Base-by-base conservation (phyloP, 2,329 filamentous ascomycete genomes). In the Monilinia polystroma region DNA sequence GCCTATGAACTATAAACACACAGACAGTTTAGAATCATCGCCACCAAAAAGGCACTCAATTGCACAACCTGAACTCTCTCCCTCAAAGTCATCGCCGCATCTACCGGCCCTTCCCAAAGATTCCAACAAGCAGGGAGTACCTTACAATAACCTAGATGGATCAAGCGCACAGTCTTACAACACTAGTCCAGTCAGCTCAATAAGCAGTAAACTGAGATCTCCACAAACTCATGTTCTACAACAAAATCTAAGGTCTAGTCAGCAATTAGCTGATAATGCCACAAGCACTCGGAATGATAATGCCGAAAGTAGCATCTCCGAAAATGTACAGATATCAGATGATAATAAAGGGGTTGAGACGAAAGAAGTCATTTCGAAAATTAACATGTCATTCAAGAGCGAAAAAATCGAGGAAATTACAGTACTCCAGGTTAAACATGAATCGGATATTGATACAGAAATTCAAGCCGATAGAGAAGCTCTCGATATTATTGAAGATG, bases 101-200 rank as follows among this genome's bases (percentile, higher is more conserved):
- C 35, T 53, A 53, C 23, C 63, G n/a, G 29, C 7, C 12, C 26
- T 41, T 18, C 20, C 18, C 8, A 14, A 23, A 11, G 14, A 35
- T 20, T 14, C 18, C 8, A 66, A 43, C 11, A 32, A 60, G 16
- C 2, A 20, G 11, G 18, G 26, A 26, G 18, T 26, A 10, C 23
- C 55, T 35, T 23, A 12, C 23, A 14, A 23, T 4, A 23, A 53
- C 18, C 52, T 57, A 12, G 52, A 57, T 47, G 52, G 62, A 63
- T 47, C 32, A 68, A 57, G 67, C 51, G 65, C 63, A 52, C 60
- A 59, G 49, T 67, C 58, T 5, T 57, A 56, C 26, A 57, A 47
- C 23, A 43, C 51, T 18, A 63, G 23, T 43, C 38, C 65, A 4
- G 51, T 43, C 45, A 67, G 12, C 26, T 43, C 43, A 23, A 14